A percentile compares a stretch with the other conserved stretches of the same genome.
These are phyloP conservation scores for Eucalyptus sp. DNA, from an alignment of 345 rosid genomes.

Conservation along the genomic window DNA sequence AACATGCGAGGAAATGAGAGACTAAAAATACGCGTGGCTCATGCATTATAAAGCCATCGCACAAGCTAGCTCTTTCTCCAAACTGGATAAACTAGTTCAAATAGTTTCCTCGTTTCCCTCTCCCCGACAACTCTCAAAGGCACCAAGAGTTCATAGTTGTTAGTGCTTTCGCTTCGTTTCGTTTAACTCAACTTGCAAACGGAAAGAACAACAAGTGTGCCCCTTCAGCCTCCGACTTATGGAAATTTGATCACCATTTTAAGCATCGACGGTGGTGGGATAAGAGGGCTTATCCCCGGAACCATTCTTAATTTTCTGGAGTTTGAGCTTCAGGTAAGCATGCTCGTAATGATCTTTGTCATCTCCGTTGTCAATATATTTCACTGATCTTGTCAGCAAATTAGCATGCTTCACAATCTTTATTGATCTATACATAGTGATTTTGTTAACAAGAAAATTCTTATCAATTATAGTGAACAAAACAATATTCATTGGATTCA, in stretches of 20 bases:
- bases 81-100: neutral
- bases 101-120: neutral
- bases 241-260: constrained; percentile 25
- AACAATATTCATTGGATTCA: neutral
- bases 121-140: neutral
- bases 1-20: neutral
- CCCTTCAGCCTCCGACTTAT: constrained; percentile 8
- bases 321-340: constrained; percentile 15
- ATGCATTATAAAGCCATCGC: neutral
- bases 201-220: neutral
- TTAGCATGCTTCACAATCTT: neutral
- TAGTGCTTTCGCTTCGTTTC: neutral
- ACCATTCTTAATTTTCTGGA: constrained; percentile 17
- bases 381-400: neutral
- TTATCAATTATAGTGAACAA: neutral
- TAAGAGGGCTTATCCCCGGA: constrained; percentile 32
- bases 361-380: neutral
- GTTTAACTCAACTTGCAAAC: neutral
- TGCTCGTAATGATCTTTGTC: neutral
- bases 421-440: neutral
- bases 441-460: neutral
- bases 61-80: neutral
- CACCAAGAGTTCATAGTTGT: neutral
- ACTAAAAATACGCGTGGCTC: neutral
- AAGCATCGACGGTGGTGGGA: constrained; percentile 43